A percentile compares a stretch with the other conserved stretches of the same genome.
Conservation (phyloP, 2,329 filamentous ascomycete species). For the Penicillium oxalicum region DNA sequence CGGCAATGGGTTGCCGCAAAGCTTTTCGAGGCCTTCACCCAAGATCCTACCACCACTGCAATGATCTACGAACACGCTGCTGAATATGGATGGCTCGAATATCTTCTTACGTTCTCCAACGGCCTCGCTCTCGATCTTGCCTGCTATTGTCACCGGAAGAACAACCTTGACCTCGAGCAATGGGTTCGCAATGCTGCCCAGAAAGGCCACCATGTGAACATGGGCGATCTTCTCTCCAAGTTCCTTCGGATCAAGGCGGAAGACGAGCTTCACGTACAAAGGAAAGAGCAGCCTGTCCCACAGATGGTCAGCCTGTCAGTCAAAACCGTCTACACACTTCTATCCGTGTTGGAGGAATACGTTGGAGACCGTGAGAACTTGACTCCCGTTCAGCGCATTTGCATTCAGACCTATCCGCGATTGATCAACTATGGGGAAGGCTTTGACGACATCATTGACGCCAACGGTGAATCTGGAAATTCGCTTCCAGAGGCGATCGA, state of each 20-base stretch:
- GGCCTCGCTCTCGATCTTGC: constrained; percentile 84
- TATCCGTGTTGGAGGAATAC: constrained; percentile 71
- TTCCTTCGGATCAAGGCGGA: constrained; percentile 82
- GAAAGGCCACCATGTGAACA: constrained; percentile 55
- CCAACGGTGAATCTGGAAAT: constrained; percentile 76
- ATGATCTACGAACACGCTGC: constrained; percentile 73
- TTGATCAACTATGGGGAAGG: constrained; percentile 95
- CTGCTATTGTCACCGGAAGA: constrained; percentile 74
- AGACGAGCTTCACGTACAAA: constrained; percentile 69
- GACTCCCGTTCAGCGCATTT: constrained; percentile 74
- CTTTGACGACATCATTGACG: constrained; percentile 84
- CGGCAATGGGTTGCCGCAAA: constrained; percentile 77
- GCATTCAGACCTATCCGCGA: constrained; percentile 86
- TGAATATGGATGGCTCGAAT: constrained; percentile 77
- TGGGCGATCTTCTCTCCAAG: constrained; percentile 66
- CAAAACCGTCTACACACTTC: constrained; percentile 73
- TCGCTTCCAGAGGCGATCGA: constrained; percentile 72
- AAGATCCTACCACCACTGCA: constrained; percentile 61
- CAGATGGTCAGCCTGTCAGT: constrained; percentile 72
- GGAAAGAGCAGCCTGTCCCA: constrained; percentile 58
- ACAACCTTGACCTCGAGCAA: constrained; percentile 69
- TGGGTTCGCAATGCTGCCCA: constrained; percentile 69
- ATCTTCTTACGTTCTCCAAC: constrained; percentile 69
- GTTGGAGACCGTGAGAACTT: constrained; percentile 59
- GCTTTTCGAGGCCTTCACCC: constrained; percentile 69